phyloP scores from a whole-genome alignment of 2,329 filamentous ascomycete genomes.

The Tolypocladium sp. region DNA sequence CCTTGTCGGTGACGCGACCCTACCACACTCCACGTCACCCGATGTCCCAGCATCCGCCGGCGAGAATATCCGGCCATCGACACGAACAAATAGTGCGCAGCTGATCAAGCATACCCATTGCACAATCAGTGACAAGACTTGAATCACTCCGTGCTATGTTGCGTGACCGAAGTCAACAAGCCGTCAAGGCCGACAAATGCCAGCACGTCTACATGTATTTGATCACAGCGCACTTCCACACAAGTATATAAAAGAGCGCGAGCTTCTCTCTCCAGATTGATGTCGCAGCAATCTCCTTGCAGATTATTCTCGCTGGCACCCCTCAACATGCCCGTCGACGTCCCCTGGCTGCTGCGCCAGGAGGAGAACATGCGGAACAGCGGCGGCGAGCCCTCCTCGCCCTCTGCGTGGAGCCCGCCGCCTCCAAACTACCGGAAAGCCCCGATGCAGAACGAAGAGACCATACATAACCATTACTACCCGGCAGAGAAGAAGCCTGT shows the following conservation, averaged over 20 bases:
- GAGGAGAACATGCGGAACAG: background rate
- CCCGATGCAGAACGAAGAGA: background rate
- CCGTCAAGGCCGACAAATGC: too few species aligned
- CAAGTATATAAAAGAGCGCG: background rate
- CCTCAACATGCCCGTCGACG: background rate
- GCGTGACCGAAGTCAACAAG: background rate
- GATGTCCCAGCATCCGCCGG: background rate
- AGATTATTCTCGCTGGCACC: background rate
- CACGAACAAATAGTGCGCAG: background rate
- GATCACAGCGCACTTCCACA: background rate
- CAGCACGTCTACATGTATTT: background rate
- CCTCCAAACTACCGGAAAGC: background rate
- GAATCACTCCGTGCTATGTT: background rate
- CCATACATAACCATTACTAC: slow-evolving; percentile 11
- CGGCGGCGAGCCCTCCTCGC: background rate
- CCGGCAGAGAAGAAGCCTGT: background rate
- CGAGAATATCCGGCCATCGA: background rate
- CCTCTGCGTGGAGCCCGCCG: background rate
- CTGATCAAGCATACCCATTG: background rate
- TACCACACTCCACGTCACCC: background rate
- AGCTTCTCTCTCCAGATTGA: background rate
- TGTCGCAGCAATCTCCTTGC: background rate
- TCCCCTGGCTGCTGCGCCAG: background rate
- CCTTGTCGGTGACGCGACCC: background rate
- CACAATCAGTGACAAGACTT: background rate